Base-by-base conservation (phyloP, 2,329 filamentous ascomycete genomes). In the Curvularia sp. region DNA sequence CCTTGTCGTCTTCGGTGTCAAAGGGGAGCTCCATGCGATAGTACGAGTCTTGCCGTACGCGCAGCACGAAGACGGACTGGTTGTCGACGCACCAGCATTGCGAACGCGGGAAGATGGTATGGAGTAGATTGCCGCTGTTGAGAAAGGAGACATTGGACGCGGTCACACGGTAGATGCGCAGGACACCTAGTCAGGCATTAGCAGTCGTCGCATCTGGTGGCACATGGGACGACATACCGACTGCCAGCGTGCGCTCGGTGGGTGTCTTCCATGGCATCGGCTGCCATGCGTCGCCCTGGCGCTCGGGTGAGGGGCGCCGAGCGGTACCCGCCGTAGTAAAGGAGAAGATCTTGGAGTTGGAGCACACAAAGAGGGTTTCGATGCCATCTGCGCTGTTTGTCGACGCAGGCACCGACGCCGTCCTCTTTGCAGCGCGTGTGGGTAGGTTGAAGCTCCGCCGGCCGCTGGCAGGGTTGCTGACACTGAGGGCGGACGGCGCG, bases 41-140 rank as follows among this genome's bases (percentile, higher is more conserved):
- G 76, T 95, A 97, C 42, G 90, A 89, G 28, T 93, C 89, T 43
- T 89, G 86, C 21, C 92, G 84, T 64, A 96, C 92, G 64, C 93
- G 90, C 58, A 97, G 80, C n/a, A 96, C 90, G 67, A 96, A 97
- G 67, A 89, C 92, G 39, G 89, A 89, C 55, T 88, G 85, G 56
- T 92, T 90, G 74, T 96, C 91, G 30, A 97, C 90, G 74, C 91
- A 96, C 93, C 93, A 97, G 73, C 91, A 96, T 77, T 97, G 93
- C 57, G 92, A 96, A 75, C 92, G 92, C 23, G 91, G 92, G 51
- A 97, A 80, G 61, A 97, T 95, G 10, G 93, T 90, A 69, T 95
- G 91, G 18, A 97, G 83, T 15, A 93, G 89, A 54, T 87, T 87
- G 59, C 91, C 91, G 63, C 92, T 96, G 76, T 90, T 94, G 9